Evolutionary conservation across 1,284 basidiomycete genomes (phyloP).

Genomic region (Ceratobasidium sp.): DNA sequence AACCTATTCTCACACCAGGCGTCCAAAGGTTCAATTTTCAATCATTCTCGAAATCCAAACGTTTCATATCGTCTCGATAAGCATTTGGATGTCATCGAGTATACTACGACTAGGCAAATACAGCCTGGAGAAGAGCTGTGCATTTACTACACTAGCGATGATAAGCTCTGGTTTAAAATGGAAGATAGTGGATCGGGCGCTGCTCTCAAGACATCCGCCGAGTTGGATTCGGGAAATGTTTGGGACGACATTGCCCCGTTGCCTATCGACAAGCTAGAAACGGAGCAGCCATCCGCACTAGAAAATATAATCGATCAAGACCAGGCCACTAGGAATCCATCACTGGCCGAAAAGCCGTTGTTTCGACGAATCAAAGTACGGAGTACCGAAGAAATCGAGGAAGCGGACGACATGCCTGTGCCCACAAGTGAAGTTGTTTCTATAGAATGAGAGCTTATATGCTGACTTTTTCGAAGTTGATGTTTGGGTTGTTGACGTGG

Average conservation of each 20-base stretch:
- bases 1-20: slow-evolving; percentile 1
- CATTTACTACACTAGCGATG: slow-evolving; percentile 70
- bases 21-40: slow-evolving; percentile 75
- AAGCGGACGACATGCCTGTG: slow-evolving; percentile 49
- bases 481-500: slow-evolving; percentile 88
- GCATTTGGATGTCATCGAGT: slow-evolving; percentile 67
- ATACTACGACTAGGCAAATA: slow-evolving; percentile 64
- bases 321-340: background rate
- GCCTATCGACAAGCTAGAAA: background rate
- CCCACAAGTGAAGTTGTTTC: slow-evolving; percentile 32
- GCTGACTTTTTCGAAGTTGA: slow-evolving; percentile 54
- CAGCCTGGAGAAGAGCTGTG: slow-evolving; percentile 74
- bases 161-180: slow-evolving; percentile 64
- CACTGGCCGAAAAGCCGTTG: slow-evolving; percentile 41
- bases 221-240: background rate
- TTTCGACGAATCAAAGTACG: slow-evolving; percentile 50
- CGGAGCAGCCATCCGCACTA: slow-evolving; percentile 4
- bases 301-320: too few species aligned
- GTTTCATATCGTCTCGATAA: slow-evolving; percentile 65
- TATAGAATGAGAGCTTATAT: background rate
- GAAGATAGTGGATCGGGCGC: background rate
- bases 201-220: background rate
- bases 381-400: slow-evolving; percentile 47
- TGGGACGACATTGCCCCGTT: background rate
- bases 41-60: slow-evolving; percentile 76